Base-by-base conservation (phyloP, 495 filamentous ascomycete genomes). In the Penicillium turbatum region DNA sequence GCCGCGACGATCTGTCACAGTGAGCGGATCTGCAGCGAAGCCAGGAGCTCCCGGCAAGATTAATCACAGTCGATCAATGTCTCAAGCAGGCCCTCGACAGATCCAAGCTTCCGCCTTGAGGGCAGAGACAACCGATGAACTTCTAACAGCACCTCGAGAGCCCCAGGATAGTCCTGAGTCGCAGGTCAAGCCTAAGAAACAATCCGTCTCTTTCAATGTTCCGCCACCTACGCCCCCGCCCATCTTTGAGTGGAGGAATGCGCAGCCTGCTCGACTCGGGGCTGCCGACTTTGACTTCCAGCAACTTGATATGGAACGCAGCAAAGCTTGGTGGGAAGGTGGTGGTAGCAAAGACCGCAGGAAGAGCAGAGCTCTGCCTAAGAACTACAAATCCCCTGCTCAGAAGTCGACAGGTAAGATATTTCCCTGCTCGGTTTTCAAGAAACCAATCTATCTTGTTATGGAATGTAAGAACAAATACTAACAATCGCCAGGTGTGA, bases 261-360 rank as follows among this genome's bases (percentile, higher is more conserved):
- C 72, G 15, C 66, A 65, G 5, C 48, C 67, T 19, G 71, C 65
- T 43, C 68, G 64, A 19, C 63, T 78, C 1, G 57, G 53, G 7
- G 48, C 59, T 7, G 57, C 68, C 3, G 72, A 78, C 46, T 74
- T 75, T 45, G 75, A 76, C 29, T 71, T 76, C 58, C 72, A 75
- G 45, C 50, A 62, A 40, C 29, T 72, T 41, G 73, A 76, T 55
- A 61, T 68, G 8, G 67, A 74, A 17, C 64, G 55, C 37, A 67
- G 71, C 53, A 74, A 76, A 37, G 75, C 73, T 5, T 78, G 75
- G 75, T 78, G 72, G 73, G 73, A 74, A 61, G 64, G 67, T 7
- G 72, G 68, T 27, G 57, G 43, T 19, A 66, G 52, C 16, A 55
- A 48, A 7, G 56, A 72, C 43, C 71, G 75, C n/a, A 51, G 75